Evolutionary conservation across 2,329 filamentous ascomycete species (phyloP), one percentile per base, ranked within the genome.

Genomic region (Lecanoromycetidae sp.): DNA sequence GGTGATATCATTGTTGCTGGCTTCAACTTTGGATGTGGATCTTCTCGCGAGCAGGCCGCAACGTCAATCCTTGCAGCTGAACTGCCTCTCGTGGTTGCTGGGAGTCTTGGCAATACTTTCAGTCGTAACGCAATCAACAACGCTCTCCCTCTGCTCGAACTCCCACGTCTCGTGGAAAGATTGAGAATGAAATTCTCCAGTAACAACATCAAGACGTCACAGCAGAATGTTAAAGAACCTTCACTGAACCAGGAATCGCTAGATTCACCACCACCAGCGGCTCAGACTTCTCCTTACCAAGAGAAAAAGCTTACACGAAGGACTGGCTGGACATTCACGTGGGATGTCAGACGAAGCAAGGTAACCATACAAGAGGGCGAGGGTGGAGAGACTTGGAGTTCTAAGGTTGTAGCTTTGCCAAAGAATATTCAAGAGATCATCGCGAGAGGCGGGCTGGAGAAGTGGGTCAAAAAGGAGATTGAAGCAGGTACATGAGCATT

Each of bases 11-110:
- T 95, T 1, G 87, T 95, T 0, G 68, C 80, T 0, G 87, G 87
- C 26, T 91, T 80, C 70, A 94, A 93, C 69, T 94, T 95, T 60
- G 90, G 90, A 39, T 87, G 80, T 55, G 87, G 87, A 15, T 78
- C 71, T 48, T 87, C 80, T 1, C 71, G 88, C 46, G 88, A 95
- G 63, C 86, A 94, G 63, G 87, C 87, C 5, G 88, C 88, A 0
- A 95, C 90, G 0, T 82, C 87, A 0, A 82, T 94, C 46, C 70
- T 94, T 1, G 61, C 59, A 5, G 61, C 63, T 54, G 52, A 62
- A 46, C 64, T 65, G 25, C 63, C 63, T 0, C 52, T 65, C 1
- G 62, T 65, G 17, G 60, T 65, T 7, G 56, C 63, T 13, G 63
- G 25, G 12, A 63, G 60, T 43, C 64, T 65, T 43, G 61, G 63